Base-by-base conservation (phyloP, 768 basidiomycete species). In the Tulasnella sp. region DNA sequence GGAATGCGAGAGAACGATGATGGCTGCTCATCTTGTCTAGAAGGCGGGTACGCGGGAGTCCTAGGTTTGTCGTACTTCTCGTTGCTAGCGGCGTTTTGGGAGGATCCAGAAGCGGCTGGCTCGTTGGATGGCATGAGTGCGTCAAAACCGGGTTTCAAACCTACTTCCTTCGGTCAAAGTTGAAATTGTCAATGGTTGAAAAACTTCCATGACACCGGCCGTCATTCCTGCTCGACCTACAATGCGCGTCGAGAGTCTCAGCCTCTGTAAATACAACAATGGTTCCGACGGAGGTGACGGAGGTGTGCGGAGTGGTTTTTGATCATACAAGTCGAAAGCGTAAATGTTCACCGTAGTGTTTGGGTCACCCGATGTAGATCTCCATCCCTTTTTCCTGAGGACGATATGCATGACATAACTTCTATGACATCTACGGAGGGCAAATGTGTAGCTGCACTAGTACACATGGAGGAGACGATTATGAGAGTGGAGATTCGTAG, bases 241-340 rank as follows among this genome's bases (percentile, higher is more conserved):
- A 24, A 11, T 31, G 52, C 52, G 17, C 34, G 22, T 2, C 19
- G n/a, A 48, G 42, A 22, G 15, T 22, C 22, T 41, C 29, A 19
- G 30, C 10, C n/a, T 29, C 50, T 19, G 48, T 27, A 15, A 41
- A 34, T 53, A 17, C 15, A 22, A 41, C 3, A 53, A 24, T 31
- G 42, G 54, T 34, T 56, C 54, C 54, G 54, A 56, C 54, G 54
- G 54, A 56, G 27, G 22, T 38, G 42, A 43, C 54, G 54, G 54
- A 56, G 44, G 41, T 42, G 54, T 56, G 41, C 54, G 54, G 54
- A 56, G 54, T 44, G 44, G 54, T 38, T 38, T 38, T 38, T 38
- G 34, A n/a, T n/a, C n/a, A n/a, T n/a, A n/a, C n/a, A n/a, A n/a
- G n/a, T n/a, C n/a, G n/a, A n/a, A n/a, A n/a, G n/a, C n/a, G n/a